Base-by-base conservation (phyloP, 2,329 filamentous ascomycete genomes). In the Cercospora zeina region DNA sequence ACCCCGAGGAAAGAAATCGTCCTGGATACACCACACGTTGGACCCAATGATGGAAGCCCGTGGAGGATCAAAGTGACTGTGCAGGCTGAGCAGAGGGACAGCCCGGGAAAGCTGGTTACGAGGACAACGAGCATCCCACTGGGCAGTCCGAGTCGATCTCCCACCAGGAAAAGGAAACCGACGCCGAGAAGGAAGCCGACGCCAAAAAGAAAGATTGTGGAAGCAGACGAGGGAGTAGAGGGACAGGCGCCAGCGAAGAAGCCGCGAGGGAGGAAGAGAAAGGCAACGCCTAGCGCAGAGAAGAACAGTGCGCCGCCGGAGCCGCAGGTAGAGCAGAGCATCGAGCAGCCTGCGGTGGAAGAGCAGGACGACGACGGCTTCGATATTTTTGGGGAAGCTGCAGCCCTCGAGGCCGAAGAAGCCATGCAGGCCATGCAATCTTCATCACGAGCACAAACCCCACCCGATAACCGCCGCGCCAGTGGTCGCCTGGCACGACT, bases 21-120 rank as follows among this genome's bases (percentile, higher is more conserved):
- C 45, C 63, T 82, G 66, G 76, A 76, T 63, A 78, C 78, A 7
- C 76, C 75, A 16, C 68, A 73, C 13, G 68, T 70, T 11, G 71
- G 70, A 14, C 31, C 19, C 16, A 37, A 24, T n/a, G 75, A 72
- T 58, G 73, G 72, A 31, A 81, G 77, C 66, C 80, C 80, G 19
- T 81, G 78, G 78, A 75, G 76, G 61, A 80, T 82, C 70, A 80
- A 78, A 60, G 79, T 82, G 59, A 82, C 80, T 1, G 80, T 82
- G 9, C 72, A 82, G 65, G 78, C 79, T 13, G 78, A 81, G 65
- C 78, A 77, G 73, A 72, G 16, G 72, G 70, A 64, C 14, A 59
- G 53, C 30, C 70, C 69, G 11, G 64, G 53, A 13, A 69, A 68
- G 59, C 61, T 61, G 30, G 56, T 56, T 4, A 61, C 54, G 10